These are phyloP conservation scores for Cudoniella acicularis DNA, from an alignment of 495 filamentous ascomycete genomes.

Conservation along the genomic window DNA sequence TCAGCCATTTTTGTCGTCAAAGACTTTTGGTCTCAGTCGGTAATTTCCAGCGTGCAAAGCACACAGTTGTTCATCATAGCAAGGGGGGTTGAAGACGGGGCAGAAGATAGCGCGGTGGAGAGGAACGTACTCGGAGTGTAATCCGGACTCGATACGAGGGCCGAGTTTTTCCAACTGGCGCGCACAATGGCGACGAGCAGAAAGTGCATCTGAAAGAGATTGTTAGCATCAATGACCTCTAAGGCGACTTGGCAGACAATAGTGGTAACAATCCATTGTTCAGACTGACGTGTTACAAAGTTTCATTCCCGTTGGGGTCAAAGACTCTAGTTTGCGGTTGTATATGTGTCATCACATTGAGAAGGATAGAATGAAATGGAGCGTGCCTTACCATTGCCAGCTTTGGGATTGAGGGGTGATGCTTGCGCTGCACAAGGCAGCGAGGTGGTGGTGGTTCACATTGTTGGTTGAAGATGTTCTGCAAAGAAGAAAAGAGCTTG, in stretches of 20 bases:
- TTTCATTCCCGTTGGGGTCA: conserved; percentile 94
- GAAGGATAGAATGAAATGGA: conserved; percentile 10
- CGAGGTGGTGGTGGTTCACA: conserved; percentile 19
- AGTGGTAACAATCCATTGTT: conserved; percentile 36
- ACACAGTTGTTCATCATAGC: conserved; percentile 72
- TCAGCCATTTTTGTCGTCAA: conserved; percentile 88
- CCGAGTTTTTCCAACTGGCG: background rate
- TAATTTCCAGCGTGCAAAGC: conserved; percentile 99
- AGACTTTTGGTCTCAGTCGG: conserved; percentile 79
- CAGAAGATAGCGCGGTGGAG: conserved; percentile 3
- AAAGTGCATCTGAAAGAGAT: background rate
- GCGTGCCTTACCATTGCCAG: conserved; percentile 13
- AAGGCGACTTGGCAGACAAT: background rate
- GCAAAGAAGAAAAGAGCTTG: conserved; percentile 11
- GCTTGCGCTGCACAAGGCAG: conserved; percentile 14
- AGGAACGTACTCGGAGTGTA: background rate
- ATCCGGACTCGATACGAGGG: background rate
- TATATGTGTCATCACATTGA: conserved; percentile 52
- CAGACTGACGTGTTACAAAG: conserved; percentile 99
- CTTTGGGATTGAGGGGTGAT: background rate
- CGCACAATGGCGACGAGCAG: background rate
- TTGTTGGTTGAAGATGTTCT: conserved; percentile 13
- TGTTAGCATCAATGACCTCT: background rate
- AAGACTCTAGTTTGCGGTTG: conserved; percentile 99
- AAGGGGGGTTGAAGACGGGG: conserved; percentile 6